Evolutionary conservation across 2,329 filamentous ascomycete genomes (phyloP).

Genomic region (Neurospora sp.): DNA sequence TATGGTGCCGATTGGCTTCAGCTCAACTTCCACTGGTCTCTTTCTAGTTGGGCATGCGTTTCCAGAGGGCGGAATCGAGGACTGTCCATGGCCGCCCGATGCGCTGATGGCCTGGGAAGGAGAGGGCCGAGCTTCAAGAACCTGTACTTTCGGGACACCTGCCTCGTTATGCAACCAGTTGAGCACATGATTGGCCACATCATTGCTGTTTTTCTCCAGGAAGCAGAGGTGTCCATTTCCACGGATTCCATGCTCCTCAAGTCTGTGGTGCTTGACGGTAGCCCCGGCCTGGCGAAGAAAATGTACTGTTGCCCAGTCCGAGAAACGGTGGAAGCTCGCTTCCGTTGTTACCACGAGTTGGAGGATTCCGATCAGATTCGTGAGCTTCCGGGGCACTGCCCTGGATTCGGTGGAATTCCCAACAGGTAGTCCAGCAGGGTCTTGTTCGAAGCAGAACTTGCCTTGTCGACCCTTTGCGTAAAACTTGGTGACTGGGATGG

Average conservation of each 20-base stretch:
- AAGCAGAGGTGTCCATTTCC: slow-evolving; percentile 49
- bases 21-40: not conserved
- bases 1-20: not conserved
- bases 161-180: not conserved
- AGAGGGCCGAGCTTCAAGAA: not conserved
- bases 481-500: slow-evolving; percentile 1
- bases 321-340: slow-evolving; percentile 42
- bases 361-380: slow-evolving; percentile 36
- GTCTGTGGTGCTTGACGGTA: slow-evolving; percentile 30
- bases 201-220: slow-evolving; percentile 40
- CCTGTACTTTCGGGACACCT: not conserved
- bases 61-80: not conserved
- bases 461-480: slow-evolving; percentile 1
- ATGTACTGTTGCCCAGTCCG: slow-evolving; percentile 43
- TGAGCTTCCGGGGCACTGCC: slow-evolving; percentile 27
- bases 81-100: not conserved
- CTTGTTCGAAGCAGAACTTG: slow-evolving; percentile 11
- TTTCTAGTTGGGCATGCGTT: not conserved
- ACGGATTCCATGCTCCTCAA: slow-evolving; percentile 32
- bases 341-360: slow-evolving; percentile 41
- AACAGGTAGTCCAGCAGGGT: not conserved
- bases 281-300: slow-evolving; percentile 45
- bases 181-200: slow-evolving; percentile 6
- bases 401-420: not conserved
- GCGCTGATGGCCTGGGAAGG: not conserved